These are phyloP conservation scores for Euphorbia tirucalli DNA, from an alignment of 345 rosid genomes.

Conservation along the genomic window DNA sequence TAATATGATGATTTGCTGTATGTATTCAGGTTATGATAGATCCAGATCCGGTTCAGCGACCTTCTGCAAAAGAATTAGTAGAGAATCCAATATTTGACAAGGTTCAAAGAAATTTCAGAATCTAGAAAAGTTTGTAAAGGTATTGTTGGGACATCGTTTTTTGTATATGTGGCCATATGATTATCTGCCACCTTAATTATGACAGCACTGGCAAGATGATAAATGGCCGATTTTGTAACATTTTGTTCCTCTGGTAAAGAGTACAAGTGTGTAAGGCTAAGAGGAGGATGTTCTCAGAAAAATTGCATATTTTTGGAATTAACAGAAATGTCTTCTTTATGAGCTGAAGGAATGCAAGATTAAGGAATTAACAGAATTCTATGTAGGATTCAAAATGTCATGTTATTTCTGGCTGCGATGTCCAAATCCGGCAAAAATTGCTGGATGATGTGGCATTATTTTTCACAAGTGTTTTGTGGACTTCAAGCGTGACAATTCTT, in stretches of 20 bases:
- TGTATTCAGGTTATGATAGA: slow-evolving; percentile 71
- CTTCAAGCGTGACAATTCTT: too few relatives aligned
- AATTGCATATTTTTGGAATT: neutral
- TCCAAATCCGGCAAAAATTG: too few relatives aligned
- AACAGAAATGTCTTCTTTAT: neutral
- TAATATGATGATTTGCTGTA: slow-evolving; percentile 21
- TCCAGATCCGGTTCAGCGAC: slow-evolving; percentile 68
- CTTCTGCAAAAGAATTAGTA: slow-evolving; percentile 61
- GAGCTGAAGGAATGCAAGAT: neutral
- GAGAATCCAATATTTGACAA: slow-evolving; percentile 66
- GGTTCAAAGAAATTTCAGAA: slow-evolving; percentile 30
- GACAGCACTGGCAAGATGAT: neutral
- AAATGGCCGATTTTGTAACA: slow-evolving; percentile 15
- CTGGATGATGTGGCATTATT: too few relatives aligned
- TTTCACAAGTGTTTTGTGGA: too few relatives aligned
- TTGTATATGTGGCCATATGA: slow-evolving; percentile 8
- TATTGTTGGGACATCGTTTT: neutral
- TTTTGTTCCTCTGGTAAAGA: neutral
- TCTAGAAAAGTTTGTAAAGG: neutral
- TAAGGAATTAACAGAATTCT: neutral
- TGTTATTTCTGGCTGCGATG: too few relatives aligned
- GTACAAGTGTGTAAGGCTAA: slow-evolving; percentile 1
- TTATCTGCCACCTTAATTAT: too few relatives aligned
- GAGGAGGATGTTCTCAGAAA: slow-evolving; percentile 1
- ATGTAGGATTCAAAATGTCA: too few relatives aligned